Conservation (phyloP, 2,329 filamentous ascomycete species). For the Fusarium poae region DNA sequence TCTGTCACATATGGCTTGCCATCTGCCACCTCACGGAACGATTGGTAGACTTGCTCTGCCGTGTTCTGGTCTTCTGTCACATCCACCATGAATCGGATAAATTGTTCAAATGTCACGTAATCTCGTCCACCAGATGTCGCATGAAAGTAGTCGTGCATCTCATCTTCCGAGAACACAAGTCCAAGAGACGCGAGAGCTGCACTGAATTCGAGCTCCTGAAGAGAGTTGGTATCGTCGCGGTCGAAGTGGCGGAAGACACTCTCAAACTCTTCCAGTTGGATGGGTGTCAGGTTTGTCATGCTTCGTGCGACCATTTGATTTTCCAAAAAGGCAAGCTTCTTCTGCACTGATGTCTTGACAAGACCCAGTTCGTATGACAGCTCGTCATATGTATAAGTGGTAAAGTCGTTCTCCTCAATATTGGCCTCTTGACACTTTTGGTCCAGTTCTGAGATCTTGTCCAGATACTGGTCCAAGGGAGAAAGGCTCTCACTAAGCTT, state of each 20-base stretch:
- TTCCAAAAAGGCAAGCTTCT: constrained; percentile 96
- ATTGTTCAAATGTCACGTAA: constrained; percentile 96
- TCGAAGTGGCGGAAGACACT: constrained; percentile 99
- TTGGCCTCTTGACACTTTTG: constrained; percentile 94
- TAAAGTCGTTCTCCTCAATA: constrained; percentile 99
- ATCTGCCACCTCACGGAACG: constrained; percentile 96
- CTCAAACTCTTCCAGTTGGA: constrained; percentile 98
- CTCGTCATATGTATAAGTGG: constrained; percentile 99
- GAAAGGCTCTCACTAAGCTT: constrained; percentile 86
- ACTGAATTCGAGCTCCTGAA: constrained; percentile 95
- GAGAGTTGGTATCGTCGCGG: constrained; percentile 87
- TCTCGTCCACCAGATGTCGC: constrained; percentile 84
- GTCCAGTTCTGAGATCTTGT: constrained; percentile 87
- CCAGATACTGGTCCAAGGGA: constrained; percentile 90
- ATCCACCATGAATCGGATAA: constrained; percentile 99
- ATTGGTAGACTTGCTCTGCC: constrained; percentile 97
- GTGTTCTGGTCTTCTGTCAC: constrained; percentile 99
- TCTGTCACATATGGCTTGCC: constrained; percentile 99
- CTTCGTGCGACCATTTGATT: constrained; percentile 98
- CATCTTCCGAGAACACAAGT: constrained; percentile 94
- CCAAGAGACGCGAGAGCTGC: constrained; percentile 95
- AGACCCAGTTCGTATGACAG: constrained; percentile 92
- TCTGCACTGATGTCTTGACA: constrained; percentile 91
- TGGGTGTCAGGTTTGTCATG: constrained; percentile 99
- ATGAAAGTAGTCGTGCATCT: constrained; percentile 96